Evolutionary conservation across 2,329 filamentous ascomycete species (phyloP), one percentile per base, ranked within the genome.

Genomic region (Aspergillus novofumigatus): DNA sequence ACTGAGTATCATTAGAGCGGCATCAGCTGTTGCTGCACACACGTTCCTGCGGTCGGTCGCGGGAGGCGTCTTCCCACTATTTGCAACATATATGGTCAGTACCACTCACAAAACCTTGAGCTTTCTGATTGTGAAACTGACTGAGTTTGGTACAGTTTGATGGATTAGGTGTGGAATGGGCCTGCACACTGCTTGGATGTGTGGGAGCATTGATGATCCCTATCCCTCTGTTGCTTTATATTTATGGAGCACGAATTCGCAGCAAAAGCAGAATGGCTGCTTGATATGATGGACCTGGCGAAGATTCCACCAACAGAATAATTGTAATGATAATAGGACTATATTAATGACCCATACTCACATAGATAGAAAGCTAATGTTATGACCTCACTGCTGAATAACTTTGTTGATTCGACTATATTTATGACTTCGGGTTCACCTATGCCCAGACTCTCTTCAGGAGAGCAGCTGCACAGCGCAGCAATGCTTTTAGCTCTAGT

Each of bases 11-110:
- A 20, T 26, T 58, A 76, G 78, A 60, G 78, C 79, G n/a, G 79
- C 79, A 3, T 79, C 75, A 11, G 79, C 79, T 8, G 75, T 80
- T 28, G 76, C 78, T 9, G 79, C 78, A 28, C 81, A 82, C 57
- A 80, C 79, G 1, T 77, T 81, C 60, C 68, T 81, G 41, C 75
- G 80, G 32, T 77, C 73, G 10, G 57, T 75, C 21, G 66, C 72
- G 9, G 75, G 72, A 8, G 75, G 73, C 17, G 70, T 67, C n/a
- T 77, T 78, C 52, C 72, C 73, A 17, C 55, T 62, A 8, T 60
- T 60, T 47, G 59, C 59, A 23, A 54, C 54, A 10, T 58, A 64
- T n/a, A 62, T 61, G 60, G 61, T 62, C 26, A 49, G 55, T n/a
- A n/a, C n/a, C n/a, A n/a, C n/a, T 48, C 20, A 32, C 2, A 11